Percentiles rank a stretch among this genome's conserved stretches.
phyloP scores from a whole-genome alignment of 768 basidiomycete species.

The Agaricus sinodeliciosus region DNA sequence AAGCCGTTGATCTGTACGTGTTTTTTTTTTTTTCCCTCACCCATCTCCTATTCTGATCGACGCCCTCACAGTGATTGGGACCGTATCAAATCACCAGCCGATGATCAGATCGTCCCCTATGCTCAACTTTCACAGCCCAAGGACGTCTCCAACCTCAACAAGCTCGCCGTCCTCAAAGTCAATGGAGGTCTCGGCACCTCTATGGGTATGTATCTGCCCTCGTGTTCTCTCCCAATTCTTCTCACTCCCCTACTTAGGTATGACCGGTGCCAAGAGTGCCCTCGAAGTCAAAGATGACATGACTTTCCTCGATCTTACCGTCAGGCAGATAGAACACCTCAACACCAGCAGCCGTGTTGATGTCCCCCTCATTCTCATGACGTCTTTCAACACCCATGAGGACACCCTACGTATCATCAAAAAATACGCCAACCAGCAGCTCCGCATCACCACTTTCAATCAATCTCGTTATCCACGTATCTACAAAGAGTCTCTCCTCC shows the following conservation, averaged over 20 bases:
- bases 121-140: constrained; percentile 53
- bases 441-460: constrained; percentile 88
- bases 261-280: constrained; percentile 86
- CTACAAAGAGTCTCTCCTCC: constrained; percentile 81
- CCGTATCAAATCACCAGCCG: constrained; percentile 79
- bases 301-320: constrained; percentile 94
- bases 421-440: constrained; percentile 92
- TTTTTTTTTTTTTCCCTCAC: constrained; percentile 8
- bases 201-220: constrained; percentile 49
- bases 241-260: constrained; percentile 36
- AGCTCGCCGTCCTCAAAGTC: constrained; percentile 89
- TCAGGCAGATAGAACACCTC: constrained; percentile 93
- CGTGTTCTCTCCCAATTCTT: background rate
- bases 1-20: constrained; percentile 78
- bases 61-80: constrained; percentile 67
- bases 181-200: constrained; percentile 87
- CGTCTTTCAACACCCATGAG: constrained; percentile 97
- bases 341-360: constrained; percentile 80
- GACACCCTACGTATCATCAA: constrained; percentile 95
- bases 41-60: constrained; percentile 2
- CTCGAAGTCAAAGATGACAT: constrained; percentile 96
- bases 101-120: constrained; percentile 84
- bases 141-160: constrained; percentile 69
- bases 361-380: constrained; percentile 98
- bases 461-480: constrained; percentile 95